phyloP scores from a whole-genome alignment of 2,329 filamentous ascomycete genomes.

The Colletotrichum brevisporum region DNA sequence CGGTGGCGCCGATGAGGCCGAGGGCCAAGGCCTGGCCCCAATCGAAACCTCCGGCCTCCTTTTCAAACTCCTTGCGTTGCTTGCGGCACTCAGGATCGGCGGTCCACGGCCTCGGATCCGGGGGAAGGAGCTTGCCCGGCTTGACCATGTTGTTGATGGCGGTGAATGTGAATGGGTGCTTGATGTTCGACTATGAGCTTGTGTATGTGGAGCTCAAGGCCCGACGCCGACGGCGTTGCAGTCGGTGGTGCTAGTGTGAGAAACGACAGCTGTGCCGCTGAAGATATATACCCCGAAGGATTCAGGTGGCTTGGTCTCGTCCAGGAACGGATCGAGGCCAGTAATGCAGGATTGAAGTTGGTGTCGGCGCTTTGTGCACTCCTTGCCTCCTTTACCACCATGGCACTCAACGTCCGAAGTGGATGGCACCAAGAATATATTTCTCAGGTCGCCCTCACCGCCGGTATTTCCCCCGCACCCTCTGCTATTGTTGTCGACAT shows the following conservation, averaged over 20 bases:
- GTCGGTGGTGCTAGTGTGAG: background rate
- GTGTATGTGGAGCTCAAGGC: background rate
- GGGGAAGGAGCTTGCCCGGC: slow-evolving; percentile 42
- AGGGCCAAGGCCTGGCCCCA: slow-evolving; percentile 58
- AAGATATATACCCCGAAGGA: slow-evolving; percentile 28
- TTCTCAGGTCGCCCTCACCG: slow-evolving; percentile 24
- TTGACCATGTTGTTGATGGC: slow-evolving; percentile 25
- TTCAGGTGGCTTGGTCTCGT: slow-evolving; percentile 16
- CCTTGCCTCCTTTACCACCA: background rate
- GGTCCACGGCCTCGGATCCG: slow-evolving; percentile 52
- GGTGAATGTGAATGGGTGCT: background rate
- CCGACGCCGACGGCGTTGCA: background rate
- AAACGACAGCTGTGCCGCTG: background rate
- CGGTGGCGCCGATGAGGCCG: slow-evolving; percentile 51
- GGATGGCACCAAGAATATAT: slow-evolving; percentile 6
- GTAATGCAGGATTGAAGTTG: slow-evolving; percentile 3
- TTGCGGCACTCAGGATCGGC: slow-evolving; percentile 55
- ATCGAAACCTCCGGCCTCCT: slow-evolving; percentile 55
- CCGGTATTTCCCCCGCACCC: slow-evolving; percentile 16
- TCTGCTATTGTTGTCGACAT: slow-evolving; percentile 13
- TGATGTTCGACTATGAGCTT: background rate
- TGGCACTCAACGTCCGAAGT: background rate
- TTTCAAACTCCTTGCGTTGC: slow-evolving; percentile 55
- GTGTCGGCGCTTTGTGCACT: slow-evolving; percentile 2
- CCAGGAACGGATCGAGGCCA: slow-evolving; percentile 7